A percentile compares a stretch with the other conserved stretches of the same genome.
Conservation (phyloP, 345 rosid genomes). For the Salix dunnii region DNA sequence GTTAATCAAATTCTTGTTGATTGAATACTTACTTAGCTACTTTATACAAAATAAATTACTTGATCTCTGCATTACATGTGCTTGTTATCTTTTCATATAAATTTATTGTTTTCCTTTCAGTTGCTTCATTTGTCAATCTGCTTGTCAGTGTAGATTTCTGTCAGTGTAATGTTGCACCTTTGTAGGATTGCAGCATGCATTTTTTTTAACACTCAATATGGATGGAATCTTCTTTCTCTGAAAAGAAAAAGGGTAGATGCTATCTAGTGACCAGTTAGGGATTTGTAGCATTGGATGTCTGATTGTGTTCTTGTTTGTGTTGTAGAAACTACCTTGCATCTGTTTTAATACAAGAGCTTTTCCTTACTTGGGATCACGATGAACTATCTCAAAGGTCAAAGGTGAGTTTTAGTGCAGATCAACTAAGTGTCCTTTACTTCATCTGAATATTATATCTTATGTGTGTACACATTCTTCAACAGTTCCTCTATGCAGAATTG, state of each 20-base stretch:
- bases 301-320: constrained; percentile 31
- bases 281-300: constrained; percentile 17
- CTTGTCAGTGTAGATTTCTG: too few species aligned
- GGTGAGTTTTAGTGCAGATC: constrained; percentile 37
- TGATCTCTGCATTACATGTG: too few species aligned
- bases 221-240: too few species aligned
- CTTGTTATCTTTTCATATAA: too few species aligned
- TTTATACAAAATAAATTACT: too few species aligned
- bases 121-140: background rate
- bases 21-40: too few species aligned
- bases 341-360: constrained; percentile 89
- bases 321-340: constrained; percentile 97
- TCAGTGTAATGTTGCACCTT: too few species aligned
- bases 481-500: background rate
- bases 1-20: too few species aligned
- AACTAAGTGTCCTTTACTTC: constrained; percentile 2
- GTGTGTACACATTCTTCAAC: background rate
- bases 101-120: background rate
- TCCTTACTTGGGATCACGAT: constrained; percentile 96
- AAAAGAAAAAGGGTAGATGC: too few species aligned
- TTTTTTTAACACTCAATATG: too few species aligned
- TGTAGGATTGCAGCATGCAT: too few species aligned
- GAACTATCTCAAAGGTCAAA: constrained; percentile 90
- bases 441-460: background rate
- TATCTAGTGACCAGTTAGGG: background rate